phyloP scores from a whole-genome alignment of 176 grass and related monocot genomes.

The Oryza coarctata region DNA sequence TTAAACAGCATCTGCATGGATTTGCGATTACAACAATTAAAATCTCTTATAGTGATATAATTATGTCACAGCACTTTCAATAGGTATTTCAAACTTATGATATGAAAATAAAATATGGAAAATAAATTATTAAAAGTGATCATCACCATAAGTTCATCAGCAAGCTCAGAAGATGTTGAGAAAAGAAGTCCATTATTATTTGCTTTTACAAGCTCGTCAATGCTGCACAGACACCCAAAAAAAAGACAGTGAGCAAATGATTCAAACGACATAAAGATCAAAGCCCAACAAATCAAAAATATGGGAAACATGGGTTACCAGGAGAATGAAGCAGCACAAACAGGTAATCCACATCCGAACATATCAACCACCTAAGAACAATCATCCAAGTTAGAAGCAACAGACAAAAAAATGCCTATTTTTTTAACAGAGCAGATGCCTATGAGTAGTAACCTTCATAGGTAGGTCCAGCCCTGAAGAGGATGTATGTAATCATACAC shows the following conservation, averaged over 20 bases:
- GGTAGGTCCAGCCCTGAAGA: slow-evolving; percentile 92
- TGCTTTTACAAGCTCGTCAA: slow-evolving; percentile 89
- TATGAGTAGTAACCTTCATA: slow-evolving; percentile 72
- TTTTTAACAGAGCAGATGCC: not conserved
- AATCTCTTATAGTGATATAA: not conserved
- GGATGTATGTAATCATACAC: slow-evolving; percentile 89
- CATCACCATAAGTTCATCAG: slow-evolving; percentile 91
- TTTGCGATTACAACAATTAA: slow-evolving; percentile 13
- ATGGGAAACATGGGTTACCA: slow-evolving; percentile 59
- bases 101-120: not conserved
- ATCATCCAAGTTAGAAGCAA: slow-evolving; percentile 22
- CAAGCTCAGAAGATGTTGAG: slow-evolving; percentile 87
- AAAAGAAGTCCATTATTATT: slow-evolving; percentile 90
- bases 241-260: slow-evolving; percentile 10
- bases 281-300: not conserved
- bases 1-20: slow-evolving; percentile 85
- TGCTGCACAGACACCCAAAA: slow-evolving; percentile 50
- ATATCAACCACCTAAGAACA: slow-evolving; percentile 90
- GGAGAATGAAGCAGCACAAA: slow-evolving; percentile 95
- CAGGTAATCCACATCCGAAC: slow-evolving; percentile 98
- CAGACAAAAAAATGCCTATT: not conserved
- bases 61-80: not conserved
- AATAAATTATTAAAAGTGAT: slow-evolving; percentile 1
- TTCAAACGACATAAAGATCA: slow-evolving; percentile 6
- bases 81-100: not conserved